A percentile compares a stretch with the other conserved stretches of the same genome.
These are phyloP conservation scores for Psidium guajava DNA, from an alignment of 345 rosid genomes.

Conservation along the genomic window DNA sequence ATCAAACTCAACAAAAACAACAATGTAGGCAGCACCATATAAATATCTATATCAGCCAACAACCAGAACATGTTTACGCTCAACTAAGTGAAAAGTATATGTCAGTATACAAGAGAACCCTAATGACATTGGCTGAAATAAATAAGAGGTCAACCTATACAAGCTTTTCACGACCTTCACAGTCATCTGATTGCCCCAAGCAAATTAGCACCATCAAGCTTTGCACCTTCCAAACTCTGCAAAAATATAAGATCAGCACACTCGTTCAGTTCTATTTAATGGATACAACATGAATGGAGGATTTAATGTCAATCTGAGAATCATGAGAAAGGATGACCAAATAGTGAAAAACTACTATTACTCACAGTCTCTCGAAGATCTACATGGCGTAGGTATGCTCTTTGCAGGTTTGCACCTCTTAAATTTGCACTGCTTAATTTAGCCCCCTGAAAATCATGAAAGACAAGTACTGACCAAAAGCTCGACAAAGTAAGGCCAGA, in stretches of 20 bases:
- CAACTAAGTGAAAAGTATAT: neutral
- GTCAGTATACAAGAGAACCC: neutral
- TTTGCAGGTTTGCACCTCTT: conserved; percentile 84
- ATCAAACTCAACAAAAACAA: neutral
- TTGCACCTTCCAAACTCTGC: conserved; percentile 72
- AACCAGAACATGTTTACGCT: neutral
- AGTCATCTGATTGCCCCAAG: conserved; percentile 60
- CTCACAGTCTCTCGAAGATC: conserved; percentile 82
- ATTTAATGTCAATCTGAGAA: neutral
- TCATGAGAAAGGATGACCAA: neutral
- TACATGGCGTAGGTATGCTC: conserved; percentile 82
- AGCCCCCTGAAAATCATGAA: conserved; percentile 51
- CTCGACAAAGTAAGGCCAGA: neutral
- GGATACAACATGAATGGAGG: neutral
- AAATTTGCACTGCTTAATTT: conserved; percentile 75
- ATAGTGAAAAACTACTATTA: neutral
- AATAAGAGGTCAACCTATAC: neutral
- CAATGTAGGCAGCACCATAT: neutral
- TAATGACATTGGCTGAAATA: neutral
- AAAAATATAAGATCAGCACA: neutral
- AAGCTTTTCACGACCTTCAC: neutral
- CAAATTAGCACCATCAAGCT: conserved; percentile 83
- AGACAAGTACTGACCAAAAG: neutral
- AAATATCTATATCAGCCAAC: neutral
- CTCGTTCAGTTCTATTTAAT: neutral